Evolutionary conservation across 2,329 filamentous ascomycete genomes (phyloP), one percentile per base, ranked within the genome.

Genomic region (Gaeumannomyces sp.): DNA sequence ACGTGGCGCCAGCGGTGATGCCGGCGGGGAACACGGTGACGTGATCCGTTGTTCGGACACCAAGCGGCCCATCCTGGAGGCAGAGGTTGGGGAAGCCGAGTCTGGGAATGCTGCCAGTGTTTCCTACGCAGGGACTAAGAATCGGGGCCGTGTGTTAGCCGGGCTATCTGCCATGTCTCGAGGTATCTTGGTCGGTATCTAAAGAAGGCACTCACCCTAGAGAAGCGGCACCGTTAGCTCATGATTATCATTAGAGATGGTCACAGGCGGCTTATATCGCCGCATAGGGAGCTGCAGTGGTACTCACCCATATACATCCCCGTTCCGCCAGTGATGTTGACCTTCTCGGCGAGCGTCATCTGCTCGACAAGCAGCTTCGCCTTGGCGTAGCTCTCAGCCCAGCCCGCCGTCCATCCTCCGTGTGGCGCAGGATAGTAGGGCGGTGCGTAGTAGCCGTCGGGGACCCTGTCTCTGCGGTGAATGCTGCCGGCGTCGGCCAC

Each of bases 281-380:
- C 45, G 22, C 45, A 10, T n/a, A 22, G 22, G n/a, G 45, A n/a
- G 45, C 4, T 19, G 38, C 4, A 79, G 45, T 53, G 45, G 19
- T 53, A 53, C 45, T 53, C 45, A 53, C 84, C 89, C 90, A 92
- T 93, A 68, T 81, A 89, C 58, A 88, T 82, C 1, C 90, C 90
- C 1, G 84, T 88, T 4, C 90, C 90, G 1, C 85, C 84, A 0
- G 89, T 92, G 63, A 93, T 81, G 72, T 93, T 93, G 4, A 89
- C 88, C 77, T 93, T 94, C 73, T 93, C 91, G 2, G 89, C 90
- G 65, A 94, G 76, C 0, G 90, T 93, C 90, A 94, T 91, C 61
- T 86, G 83, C 64, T 85, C 84, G 22, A 94, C 90, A 19, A 93
- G 75, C 4, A 79, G 75, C 65, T 86, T 81, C 1, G 91, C 91